A percentile compares a stretch with the other conserved stretches of the same genome.
These are phyloP conservation scores for Claviceps quebecensis DNA, from an alignment of 2,329 filamentous ascomycete genomes.

Conservation along the genomic window DNA sequence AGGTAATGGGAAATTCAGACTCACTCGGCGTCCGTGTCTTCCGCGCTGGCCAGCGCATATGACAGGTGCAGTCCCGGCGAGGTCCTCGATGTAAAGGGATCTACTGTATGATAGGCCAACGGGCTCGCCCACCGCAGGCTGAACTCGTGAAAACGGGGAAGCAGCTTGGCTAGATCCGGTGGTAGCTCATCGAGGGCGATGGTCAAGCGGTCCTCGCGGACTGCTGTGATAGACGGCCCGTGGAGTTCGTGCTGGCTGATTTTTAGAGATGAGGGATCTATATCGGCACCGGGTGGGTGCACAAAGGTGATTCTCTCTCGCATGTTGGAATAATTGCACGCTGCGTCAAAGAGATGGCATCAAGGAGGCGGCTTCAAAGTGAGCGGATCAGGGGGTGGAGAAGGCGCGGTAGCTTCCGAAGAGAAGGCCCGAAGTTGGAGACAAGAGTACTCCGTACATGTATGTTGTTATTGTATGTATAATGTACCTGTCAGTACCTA, in stretches of 20 bases:
- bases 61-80: constrained; percentile 73
- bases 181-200: constrained; percentile 62
- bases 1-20: not conserved
- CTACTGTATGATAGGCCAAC: constrained; percentile 39
- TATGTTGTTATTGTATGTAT: too few relatives aligned
- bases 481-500: too few relatives aligned
- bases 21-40: constrained; percentile 12
- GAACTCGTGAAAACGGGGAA: constrained; percentile 55
- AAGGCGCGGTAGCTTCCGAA: too few relatives aligned
- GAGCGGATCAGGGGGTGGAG: not conserved
- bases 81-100: constrained; percentile 61
- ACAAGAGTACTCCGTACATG: too few relatives aligned
- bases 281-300: constrained; percentile 45
- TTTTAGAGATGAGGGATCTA: constrained; percentile 50
- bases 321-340: constrained; percentile 32
- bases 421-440: not conserved
- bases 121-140: constrained; percentile 68
- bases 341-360: too few relatives aligned
- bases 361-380: too few relatives aligned
- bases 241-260: constrained; percentile 42
- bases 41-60: constrained; percentile 41
- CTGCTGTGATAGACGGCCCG: constrained; percentile 44
- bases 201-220: constrained; percentile 68
- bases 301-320: constrained; percentile 70
- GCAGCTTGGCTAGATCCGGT: constrained; percentile 43